Percentiles rank a stretch among this genome's conserved stretches.
Evolutionary conservation across 2,329 filamentous ascomycete species (phyloP).

Genomic region (Xylariaceae sp.): DNA sequence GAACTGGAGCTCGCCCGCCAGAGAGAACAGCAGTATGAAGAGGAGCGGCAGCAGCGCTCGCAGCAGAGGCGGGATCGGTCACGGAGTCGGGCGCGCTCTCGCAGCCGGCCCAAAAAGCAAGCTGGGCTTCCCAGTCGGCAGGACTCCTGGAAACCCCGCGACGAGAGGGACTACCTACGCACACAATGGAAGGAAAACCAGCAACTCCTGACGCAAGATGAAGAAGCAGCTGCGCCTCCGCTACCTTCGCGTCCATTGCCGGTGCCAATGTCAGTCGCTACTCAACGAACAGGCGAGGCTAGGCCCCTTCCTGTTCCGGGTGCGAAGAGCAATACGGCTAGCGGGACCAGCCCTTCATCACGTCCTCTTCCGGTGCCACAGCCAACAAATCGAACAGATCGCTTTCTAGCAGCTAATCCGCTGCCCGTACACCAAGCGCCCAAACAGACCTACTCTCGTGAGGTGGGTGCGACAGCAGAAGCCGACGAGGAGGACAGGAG

Average conservation of each 20-base stretch:
- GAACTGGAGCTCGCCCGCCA: slow-evolving; percentile 58
- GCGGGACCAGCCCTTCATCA: slow-evolving; percentile 25
- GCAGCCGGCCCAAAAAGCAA: slow-evolving; percentile 34
- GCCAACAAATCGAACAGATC: slow-evolving; percentile 47
- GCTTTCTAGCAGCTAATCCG: slow-evolving; percentile 51
- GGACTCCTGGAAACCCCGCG: slow-evolving; percentile 54
- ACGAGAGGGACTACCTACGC: slow-evolving; percentile 60
- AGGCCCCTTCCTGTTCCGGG: slow-evolving; percentile 51
- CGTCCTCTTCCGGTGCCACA: slow-evolving; percentile 28
- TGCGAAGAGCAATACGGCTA: slow-evolving; percentile 18
- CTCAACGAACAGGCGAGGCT: slow-evolving; percentile 36
- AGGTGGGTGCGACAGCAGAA: slow-evolving; percentile 53
- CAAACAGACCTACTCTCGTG: slow-evolving; percentile 49
- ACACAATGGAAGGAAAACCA: slow-evolving; percentile 41
- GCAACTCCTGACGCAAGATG: slow-evolving; percentile 32
- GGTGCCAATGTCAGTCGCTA: no score
- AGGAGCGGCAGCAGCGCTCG: slow-evolving; percentile 48
- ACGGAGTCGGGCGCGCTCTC: slow-evolving; percentile 37
- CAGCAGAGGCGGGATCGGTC: slow-evolving; percentile 22
- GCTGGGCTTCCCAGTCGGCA: slow-evolving; percentile 47
- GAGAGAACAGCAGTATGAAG: slow-evolving; percentile 58
- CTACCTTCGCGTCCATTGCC: slow-evolving; percentile 36
- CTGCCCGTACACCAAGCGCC: slow-evolving; percentile 38
- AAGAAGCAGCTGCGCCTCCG: slow-evolving; percentile 22
- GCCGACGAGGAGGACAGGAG: slow-evolving; percentile 57